These are phyloP conservation scores for Pterocarpus santalinus DNA, from an alignment of 306 rosid genomes.

Conservation along the genomic window DNA sequence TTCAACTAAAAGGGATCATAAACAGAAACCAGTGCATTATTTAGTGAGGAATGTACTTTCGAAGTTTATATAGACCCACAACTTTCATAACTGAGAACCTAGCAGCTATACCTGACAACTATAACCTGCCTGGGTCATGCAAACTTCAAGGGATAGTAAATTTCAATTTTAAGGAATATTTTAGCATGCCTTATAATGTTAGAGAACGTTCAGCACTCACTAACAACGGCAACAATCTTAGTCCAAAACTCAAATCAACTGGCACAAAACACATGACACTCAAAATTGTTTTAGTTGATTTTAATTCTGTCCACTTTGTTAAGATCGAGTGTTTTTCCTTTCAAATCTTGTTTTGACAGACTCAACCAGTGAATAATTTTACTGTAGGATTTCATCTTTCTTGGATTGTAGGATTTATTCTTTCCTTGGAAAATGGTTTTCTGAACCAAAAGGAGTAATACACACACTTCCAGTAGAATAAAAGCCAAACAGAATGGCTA, in stretches of 20 bases:
- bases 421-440: constrained; percentile 2
- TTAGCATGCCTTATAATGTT: constrained; percentile 5
- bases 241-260: constrained; percentile 10
- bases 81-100: background rate
- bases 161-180: constrained; percentile 21
- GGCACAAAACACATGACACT: constrained; percentile 5
- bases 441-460: background rate
- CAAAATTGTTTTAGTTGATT: background rate
- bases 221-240: constrained; percentile 4
- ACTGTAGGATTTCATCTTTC: background rate
- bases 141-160: constrained; percentile 5
- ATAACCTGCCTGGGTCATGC: constrained; percentile 17
- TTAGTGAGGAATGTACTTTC: background rate
- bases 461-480: constrained; percentile 20
- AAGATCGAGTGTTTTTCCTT: constrained; percentile 15
- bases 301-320: constrained; percentile 11
- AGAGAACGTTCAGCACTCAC: constrained; percentile 8
- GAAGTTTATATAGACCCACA: constrained; percentile 15
- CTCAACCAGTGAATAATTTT: constrained; percentile 12
- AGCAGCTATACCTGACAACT: background rate
- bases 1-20: constrained; percentile 2
- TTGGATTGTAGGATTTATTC: background rate
- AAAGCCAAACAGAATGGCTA: background rate
- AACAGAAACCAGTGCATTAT: constrained; percentile 12
- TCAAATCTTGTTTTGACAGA: constrained; percentile 1